A percentile compares a stretch with the other conserved stretches of the same genome.
phyloP scores from a whole-genome alignment of 2,329 filamentous ascomycete genomes.

The Ascosphaera acerosa region DNA sequence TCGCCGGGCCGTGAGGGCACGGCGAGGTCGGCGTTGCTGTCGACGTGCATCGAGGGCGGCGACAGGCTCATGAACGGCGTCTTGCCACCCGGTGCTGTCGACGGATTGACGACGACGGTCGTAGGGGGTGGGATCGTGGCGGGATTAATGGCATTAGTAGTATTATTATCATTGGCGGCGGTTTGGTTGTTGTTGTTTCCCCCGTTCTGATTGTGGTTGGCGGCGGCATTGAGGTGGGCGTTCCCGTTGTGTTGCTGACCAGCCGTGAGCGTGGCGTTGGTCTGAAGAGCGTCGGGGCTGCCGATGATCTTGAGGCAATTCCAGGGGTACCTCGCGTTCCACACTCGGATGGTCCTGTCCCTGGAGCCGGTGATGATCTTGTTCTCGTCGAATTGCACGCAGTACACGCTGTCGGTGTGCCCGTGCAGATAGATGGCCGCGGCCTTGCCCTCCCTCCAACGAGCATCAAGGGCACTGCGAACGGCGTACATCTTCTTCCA shows the following conservation, averaged over 20 bases:
- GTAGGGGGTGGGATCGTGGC: conserved; percentile 9
- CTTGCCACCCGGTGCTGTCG: conserved; percentile 15
- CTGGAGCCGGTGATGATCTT: conserved; percentile 95
- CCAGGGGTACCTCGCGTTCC: conserved; percentile 68
- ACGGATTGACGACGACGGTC: conserved; percentile 30
- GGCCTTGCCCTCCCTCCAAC: conserved; percentile 59
- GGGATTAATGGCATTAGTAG: conserved; percentile 4
- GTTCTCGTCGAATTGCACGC: conserved; percentile 88
- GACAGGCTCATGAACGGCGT: conserved; percentile 24
- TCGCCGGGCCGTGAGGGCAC: conserved; percentile 14
- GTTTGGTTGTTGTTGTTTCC: conserved; percentile 18
- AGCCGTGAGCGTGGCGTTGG: conserved; percentile 6
- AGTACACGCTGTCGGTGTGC: conserved; percentile 91
- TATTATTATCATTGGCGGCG: conserved; percentile 25
- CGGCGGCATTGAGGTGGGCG: conserved; percentile 20
- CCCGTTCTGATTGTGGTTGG: conserved; percentile 15
- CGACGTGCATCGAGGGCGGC: conserved; percentile 25
- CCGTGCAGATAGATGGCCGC: conserved; percentile 74
- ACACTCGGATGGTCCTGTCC: conserved; percentile 84
- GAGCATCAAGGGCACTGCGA: conserved; percentile 45
- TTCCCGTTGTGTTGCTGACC: background rate
- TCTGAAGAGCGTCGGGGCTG: conserved; percentile 25
- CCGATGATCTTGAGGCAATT: conserved; percentile 71
- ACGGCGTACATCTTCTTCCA: conserved; percentile 72
- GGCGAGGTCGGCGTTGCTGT: conserved; percentile 23